phyloP scores from a whole-genome alignment of 2,329 filamentous ascomycete species.

The Colletotrichum higginsianum region DNA sequence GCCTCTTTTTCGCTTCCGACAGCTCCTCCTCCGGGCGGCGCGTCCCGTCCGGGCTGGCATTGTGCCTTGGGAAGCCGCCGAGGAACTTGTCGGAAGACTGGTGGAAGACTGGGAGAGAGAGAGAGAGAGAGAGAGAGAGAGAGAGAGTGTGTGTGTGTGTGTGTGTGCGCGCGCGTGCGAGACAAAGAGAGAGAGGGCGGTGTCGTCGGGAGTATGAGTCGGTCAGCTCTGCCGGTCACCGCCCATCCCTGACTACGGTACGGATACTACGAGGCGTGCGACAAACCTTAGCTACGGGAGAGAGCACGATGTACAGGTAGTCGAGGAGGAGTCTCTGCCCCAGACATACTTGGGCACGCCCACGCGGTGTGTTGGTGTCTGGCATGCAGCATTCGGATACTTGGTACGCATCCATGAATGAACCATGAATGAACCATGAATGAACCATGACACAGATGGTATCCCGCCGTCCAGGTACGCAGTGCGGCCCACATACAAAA shows the following conservation, averaged over 20 bases:
- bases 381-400: too few species aligned
- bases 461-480: slow-evolving; percentile 9
- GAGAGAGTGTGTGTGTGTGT: too few species aligned
- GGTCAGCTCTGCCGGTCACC: slow-evolving; percentile 27
- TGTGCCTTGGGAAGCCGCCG: slow-evolving; percentile 29
- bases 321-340: too few species aligned
- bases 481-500: background rate
- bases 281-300: too few species aligned
- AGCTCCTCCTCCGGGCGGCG: slow-evolving; percentile 30
- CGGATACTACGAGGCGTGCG: too few species aligned
- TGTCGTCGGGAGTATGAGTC: slow-evolving; percentile 30
- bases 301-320: too few species aligned
- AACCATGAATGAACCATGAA: too few species aligned
- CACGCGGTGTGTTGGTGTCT: background rate
- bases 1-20: slow-evolving; percentile 18
- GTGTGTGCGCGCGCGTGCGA: too few species aligned
- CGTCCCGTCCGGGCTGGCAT: slow-evolving; percentile 39
- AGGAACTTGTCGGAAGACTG: background rate
- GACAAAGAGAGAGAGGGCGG: slow-evolving; percentile 7
- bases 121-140: too few species aligned
- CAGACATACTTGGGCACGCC: too few species aligned
- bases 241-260: slow-evolving; percentile 26
- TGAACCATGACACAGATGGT: background rate
- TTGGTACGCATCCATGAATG: too few species aligned
- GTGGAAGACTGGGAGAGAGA: too few species aligned